Conservation (phyloP, 2,329 filamentous ascomycete genomes). For the Botrytis cinerea region DNA sequence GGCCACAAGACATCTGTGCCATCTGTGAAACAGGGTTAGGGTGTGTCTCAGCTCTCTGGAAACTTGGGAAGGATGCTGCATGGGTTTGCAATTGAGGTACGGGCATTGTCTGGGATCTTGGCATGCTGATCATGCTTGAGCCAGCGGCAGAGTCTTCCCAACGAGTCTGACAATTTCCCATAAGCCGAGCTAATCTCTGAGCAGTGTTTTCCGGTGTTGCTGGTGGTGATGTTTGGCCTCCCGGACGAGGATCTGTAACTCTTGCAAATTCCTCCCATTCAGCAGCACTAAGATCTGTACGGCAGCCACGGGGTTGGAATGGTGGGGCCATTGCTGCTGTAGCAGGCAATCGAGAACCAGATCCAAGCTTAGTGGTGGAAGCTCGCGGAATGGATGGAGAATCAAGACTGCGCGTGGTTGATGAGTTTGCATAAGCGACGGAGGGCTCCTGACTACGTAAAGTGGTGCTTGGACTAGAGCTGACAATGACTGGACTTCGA, state of each 20-base stretch:
- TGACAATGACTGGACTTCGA: not conserved
- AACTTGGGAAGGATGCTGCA: slow-evolving; percentile 3
- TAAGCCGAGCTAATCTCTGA: slow-evolving; percentile 33
- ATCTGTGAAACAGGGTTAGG: slow-evolving; percentile 24
- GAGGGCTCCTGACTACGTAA: slow-evolving; percentile 1
- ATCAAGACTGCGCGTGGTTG: slow-evolving; percentile 2
- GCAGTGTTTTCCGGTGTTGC: slow-evolving; percentile 25
- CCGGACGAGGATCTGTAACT: slow-evolving; percentile 16
- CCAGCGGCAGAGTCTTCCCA: slow-evolving; percentile 31
- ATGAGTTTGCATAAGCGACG: not conserved
- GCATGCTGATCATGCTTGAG: slow-evolving; percentile 22
- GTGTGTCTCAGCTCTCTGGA: slow-evolving; percentile 31
- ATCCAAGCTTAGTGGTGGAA: slow-evolving; percentile 1
- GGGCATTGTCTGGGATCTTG: slow-evolving; percentile 27
- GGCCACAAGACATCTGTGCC: not conserved
- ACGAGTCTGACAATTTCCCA: slow-evolving; percentile 31
- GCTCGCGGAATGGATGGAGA: not conserved
- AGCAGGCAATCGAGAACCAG: slow-evolving; percentile 33
- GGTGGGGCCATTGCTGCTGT: slow-evolving; percentile 42
- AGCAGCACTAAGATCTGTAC: slow-evolving; percentile 17
- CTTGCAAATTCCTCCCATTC: slow-evolving; percentile 18
- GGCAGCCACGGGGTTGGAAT: slow-evolving; percentile 39
- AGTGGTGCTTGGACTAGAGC: not conserved
- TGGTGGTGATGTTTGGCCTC: slow-evolving; percentile 22
- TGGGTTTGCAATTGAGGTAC: slow-evolving; percentile 20